Conservation (phyloP, 2,329 filamentous ascomycete species). For the Pseudomassariella vexata region DNA sequence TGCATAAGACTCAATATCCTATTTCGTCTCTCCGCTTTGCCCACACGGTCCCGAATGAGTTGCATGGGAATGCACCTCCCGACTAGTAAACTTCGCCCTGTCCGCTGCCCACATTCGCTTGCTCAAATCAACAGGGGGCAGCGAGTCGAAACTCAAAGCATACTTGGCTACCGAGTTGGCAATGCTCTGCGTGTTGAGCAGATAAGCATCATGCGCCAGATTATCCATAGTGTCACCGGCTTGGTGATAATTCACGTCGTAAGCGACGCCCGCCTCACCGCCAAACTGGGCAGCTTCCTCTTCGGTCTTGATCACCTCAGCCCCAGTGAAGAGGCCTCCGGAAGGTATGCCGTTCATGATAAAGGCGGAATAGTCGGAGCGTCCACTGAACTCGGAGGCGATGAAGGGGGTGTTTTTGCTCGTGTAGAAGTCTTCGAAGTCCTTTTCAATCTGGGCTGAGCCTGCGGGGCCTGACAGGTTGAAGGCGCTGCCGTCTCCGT, state of each 20-base stretch:
- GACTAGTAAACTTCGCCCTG: constrained; percentile 2
- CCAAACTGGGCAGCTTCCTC: constrained; percentile 50
- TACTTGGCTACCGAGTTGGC: constrained; percentile 10
- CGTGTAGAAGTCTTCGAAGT: constrained; percentile 52
- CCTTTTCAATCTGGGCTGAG: constrained; percentile 52
- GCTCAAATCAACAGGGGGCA: constrained; percentile 4
- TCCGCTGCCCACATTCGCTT: constrained; percentile 6
- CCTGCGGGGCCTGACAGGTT: constrained; percentile 49
- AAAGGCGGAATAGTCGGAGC: constrained; percentile 55
- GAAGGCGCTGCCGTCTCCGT: constrained; percentile 54
- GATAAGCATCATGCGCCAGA: constrained; percentile 22
- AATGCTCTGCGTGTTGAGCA: constrained; percentile 20
- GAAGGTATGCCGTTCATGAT: constrained; percentile 49
- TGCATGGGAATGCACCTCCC: not conserved
- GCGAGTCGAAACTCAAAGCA: constrained; percentile 3
- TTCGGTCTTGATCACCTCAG: constrained; percentile 51
- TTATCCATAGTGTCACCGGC: constrained; percentile 27
- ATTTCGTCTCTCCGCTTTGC: not conserved
- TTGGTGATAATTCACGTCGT: constrained; percentile 26
- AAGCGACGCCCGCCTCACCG: constrained; percentile 37
- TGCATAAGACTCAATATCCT: not conserved
- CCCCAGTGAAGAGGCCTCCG: constrained; percentile 54
- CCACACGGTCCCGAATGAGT: constrained; percentile 4
- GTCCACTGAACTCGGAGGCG: constrained; percentile 49
- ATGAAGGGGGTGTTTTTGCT: constrained; percentile 37